Conservation (phyloP, 176 grass and related monocot genomes). For the Oryza longistaminata region DNA sequence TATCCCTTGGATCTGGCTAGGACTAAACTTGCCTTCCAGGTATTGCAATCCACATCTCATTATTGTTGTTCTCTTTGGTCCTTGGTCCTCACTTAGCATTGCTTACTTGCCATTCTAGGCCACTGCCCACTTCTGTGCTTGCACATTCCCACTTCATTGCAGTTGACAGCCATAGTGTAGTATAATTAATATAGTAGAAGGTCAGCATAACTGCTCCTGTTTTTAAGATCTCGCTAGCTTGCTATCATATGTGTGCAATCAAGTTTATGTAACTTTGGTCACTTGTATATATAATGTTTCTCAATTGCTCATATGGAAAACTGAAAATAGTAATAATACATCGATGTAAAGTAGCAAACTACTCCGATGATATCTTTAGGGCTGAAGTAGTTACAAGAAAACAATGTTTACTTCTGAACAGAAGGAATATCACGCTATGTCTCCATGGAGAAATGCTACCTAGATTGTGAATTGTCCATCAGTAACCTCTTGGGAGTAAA, state of each 20-base stretch:
- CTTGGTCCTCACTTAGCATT: not conserved
- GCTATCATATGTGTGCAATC: not conserved
- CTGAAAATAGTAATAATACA: not conserved
- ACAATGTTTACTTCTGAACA: not conserved
- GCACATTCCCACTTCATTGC: not conserved
- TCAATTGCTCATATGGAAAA: not conserved
- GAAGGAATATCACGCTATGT: not conserved
- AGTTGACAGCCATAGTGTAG: not conserved
- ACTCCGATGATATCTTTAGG: not conserved
- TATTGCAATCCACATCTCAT: conserved; percentile 28
- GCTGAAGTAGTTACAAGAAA: not conserved
- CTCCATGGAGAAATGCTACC: not conserved
- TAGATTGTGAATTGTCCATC: not conserved
- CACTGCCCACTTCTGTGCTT: not conserved
- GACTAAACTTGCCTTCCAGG: conserved; percentile 96
- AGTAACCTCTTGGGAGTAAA: not conserved
- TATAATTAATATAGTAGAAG: conserved; percentile 6
- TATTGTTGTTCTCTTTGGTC: not conserved
- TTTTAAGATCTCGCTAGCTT: not conserved
- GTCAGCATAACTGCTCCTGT: not conserved
- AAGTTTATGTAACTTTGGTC: not conserved
- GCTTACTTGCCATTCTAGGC: not conserved
- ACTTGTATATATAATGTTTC: not conserved
- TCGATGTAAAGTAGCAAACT: not conserved
- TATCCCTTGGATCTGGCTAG: conserved; percentile 94